Conservation (phyloP, 1,284 basidiomycete species). For the Cutaneotrichosporon mucoides region DNA sequence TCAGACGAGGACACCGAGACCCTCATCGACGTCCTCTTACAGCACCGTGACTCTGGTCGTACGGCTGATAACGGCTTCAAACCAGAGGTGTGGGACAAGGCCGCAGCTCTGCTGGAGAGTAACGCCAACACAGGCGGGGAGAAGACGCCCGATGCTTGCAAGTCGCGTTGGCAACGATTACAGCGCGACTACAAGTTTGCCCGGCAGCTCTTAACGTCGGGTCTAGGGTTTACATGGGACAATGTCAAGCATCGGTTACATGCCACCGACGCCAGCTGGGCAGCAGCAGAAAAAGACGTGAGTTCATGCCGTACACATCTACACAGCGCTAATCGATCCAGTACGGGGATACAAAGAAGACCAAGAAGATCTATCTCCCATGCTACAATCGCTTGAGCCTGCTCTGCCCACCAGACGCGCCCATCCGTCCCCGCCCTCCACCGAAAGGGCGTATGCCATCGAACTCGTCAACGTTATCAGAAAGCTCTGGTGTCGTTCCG, state of each 20-base stretch:
- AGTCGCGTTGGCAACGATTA: slow-evolving; percentile 42
- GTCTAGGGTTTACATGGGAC: slow-evolving; percentile 36
- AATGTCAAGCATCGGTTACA: slow-evolving; percentile 22
- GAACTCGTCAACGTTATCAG: slow-evolving; percentile 9
- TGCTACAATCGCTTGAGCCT: slow-evolving; percentile 32
- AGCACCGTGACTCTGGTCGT: slow-evolving; percentile 32
- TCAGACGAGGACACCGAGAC: slow-evolving; percentile 35
- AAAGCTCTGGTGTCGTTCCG: slow-evolving; percentile 19
- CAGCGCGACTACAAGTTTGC: slow-evolving; percentile 42
- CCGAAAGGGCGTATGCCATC: slow-evolving; percentile 15
- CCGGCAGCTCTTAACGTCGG: slow-evolving; percentile 28
- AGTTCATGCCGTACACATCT: background rate
- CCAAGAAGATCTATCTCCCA: slow-evolving; percentile 38
- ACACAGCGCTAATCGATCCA: slow-evolving; percentile 7
- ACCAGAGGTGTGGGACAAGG: slow-evolving; percentile 42
- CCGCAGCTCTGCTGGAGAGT: slow-evolving; percentile 23
- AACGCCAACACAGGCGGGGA: slow-evolving; percentile 34
- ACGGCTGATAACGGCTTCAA: slow-evolving; percentile 45
- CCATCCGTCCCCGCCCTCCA: slow-evolving; percentile 4
- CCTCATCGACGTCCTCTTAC: slow-evolving; percentile 30
- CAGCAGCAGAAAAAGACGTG: slow-evolving; percentile 26
- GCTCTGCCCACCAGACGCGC: slow-evolving; percentile 26
- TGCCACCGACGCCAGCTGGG: slow-evolving; percentile 33
- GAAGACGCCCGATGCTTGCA: slow-evolving; percentile 45
- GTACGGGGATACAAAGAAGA: slow-evolving; percentile 30